phyloP scores from a whole-genome alignment of 805 yeast species.

The Lachancea lanzarotensis region DNA sequence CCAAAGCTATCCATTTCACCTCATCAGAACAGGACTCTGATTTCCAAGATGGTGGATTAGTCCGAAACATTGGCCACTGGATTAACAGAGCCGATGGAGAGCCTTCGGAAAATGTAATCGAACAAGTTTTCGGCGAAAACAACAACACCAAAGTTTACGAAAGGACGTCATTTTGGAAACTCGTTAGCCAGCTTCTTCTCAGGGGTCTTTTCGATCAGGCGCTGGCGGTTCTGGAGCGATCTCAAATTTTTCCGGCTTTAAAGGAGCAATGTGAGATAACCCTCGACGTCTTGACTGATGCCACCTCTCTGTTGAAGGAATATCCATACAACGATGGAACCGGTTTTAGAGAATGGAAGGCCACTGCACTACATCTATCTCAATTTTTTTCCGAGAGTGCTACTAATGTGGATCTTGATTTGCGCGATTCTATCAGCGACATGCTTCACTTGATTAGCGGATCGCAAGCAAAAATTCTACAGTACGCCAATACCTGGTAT shows the following conservation, averaged over 20 bases:
- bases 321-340: constrained; percentile 32
- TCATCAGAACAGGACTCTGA: constrained; percentile 13
- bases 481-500: constrained; percentile 57
- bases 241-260: constrained; percentile 16
- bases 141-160: constrained; percentile 39
- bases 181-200: constrained; percentile 47
- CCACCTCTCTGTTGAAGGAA: constrained; percentile 29
- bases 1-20: constrained; percentile 42
- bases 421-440: constrained; percentile 28
- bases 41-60: background rate
- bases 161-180: constrained; percentile 52
- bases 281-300: constrained; percentile 29
- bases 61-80: constrained; percentile 52
- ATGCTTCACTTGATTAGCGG: constrained; percentile 35
- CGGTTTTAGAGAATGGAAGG: constrained; percentile 36
- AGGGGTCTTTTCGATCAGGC: constrained; percentile 62
- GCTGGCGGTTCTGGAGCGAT: constrained; percentile 29
- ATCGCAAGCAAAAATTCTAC: constrained; percentile 40
- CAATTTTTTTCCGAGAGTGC: constrained; percentile 23
- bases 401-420: constrained; percentile 19
- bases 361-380: constrained; percentile 23
- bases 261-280: constrained; percentile 21
- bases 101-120: constrained; percentile 48
- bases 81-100: constrained; percentile 62
- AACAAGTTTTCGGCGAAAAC: constrained; percentile 37